Evolutionary conservation across 352 stramenopile species (phyloP).

Genomic region (Phytophthora sp.): DNA sequence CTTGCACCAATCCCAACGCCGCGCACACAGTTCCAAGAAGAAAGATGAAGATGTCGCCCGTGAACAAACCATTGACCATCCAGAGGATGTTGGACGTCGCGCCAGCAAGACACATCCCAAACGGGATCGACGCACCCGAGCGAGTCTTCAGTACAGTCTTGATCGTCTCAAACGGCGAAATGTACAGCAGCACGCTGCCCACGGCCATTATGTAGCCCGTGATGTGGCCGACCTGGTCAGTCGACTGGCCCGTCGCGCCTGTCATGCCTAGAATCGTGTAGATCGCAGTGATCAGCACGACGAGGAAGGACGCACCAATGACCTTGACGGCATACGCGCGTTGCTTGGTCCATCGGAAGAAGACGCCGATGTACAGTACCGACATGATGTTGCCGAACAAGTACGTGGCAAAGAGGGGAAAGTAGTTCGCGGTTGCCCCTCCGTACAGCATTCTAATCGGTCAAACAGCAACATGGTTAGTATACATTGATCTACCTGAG

Average conservation of each 20-base stretch:
- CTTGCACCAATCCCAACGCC: conserved; percentile 27
- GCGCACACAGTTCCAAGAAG: conserved; percentile 35
- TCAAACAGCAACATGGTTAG: conserved; percentile 14
- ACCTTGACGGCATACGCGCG: conserved; percentile 22
- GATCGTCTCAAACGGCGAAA: conserved; percentile 41
- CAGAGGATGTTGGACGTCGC: conserved; percentile 39
- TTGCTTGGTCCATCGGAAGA: conserved; percentile 38
- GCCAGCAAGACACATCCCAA: conserved; percentile 33
- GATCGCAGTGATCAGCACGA: conserved; percentile 18
- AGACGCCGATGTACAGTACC: conserved; percentile 44
- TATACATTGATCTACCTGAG: too few relatives aligned
- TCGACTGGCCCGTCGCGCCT: conserved; percentile 26
- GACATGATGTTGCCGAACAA: conserved; percentile 39
- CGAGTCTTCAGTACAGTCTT: conserved; percentile 37
- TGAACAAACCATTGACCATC: conserved; percentile 46
- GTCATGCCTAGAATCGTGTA: conserved; percentile 38
- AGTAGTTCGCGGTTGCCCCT: conserved; percentile 37
- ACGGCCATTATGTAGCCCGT: conserved; percentile 46
- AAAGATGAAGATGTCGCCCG: conserved; percentile 47
- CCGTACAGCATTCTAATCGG: conserved; percentile 44
- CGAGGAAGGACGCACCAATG: conserved; percentile 21
- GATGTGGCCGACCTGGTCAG: conserved; percentile 24
- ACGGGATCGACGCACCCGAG: conserved; percentile 35
- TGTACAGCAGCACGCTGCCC: conserved; percentile 40
- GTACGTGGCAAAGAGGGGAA: conserved; percentile 38